Evolutionary conservation across 164 flowering plant genomes (phyloP), one percentile per base, ranked within the genome.

Genomic region (Umbilicus rupestris): DNA sequence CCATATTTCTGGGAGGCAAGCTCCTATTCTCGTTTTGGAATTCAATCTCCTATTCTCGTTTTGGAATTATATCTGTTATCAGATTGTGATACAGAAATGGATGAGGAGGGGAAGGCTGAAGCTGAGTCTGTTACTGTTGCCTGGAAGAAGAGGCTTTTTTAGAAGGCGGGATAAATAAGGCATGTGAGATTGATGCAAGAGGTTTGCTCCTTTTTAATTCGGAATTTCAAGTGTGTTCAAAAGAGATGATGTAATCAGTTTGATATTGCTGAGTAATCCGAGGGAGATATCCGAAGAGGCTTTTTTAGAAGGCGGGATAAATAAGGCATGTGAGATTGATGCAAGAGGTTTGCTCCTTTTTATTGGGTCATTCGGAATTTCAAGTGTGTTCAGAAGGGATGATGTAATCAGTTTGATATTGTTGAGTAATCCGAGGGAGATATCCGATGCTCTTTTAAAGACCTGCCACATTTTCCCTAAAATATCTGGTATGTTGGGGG

Each of bases 271-370:
- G 11, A 62, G 79, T 58, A 66, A 78, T 46, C 59, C 69, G 1
- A 64, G 17, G 73, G 77, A 74, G 72, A 73, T 79, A 64, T 68
- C 71, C 0, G 72, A 82, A 73, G 67, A 73, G 50, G 75, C 74
- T 26, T 68, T 84, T 47, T 62, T 70, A 20, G 90, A 83, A 68
- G 87, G 90, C n/a, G 85, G 90, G 62, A 4, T 83, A 33, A 39
- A 47, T 1, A 73, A 60, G 46, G 75, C 81, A 17, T 31, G 60
- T 46, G 68, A 70, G 46, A 42, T 72, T 28, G 90, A 85, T 72
- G 82, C 87, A 0, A 66, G 80, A 22, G 90, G 86, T 2, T 76
- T 85, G 77, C 78, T 85, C 45, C 73, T 84, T 49, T 77, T 83
- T 28, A 12, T n/a, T 85, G 41, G 83, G 11, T 76, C 77, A 52